Evolutionary conservation across 225 moss, liverwort and hornwort species (phyloP).

Genomic region (Ulota crispa): DNA sequence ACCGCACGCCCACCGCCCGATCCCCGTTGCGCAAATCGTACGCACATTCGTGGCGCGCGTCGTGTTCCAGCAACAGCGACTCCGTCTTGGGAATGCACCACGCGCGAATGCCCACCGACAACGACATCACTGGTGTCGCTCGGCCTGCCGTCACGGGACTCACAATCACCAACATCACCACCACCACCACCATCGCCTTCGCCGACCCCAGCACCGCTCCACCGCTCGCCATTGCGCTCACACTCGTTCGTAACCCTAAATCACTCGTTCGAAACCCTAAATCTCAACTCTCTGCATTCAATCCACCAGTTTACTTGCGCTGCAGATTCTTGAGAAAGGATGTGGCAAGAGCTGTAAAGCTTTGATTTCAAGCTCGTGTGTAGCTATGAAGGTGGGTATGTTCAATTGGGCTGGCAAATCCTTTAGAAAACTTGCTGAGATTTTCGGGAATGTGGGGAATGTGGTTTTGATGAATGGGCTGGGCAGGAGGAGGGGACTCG

Average conservation of each 20-base stretch:
- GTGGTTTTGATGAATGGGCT: not conserved
- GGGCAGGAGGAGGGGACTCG: not conserved
- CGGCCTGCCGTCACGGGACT: constrained; percentile 9
- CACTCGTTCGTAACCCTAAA: not conserved
- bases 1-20: constrained; percentile 75
- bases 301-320: not conserved
- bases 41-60: constrained; percentile 58
- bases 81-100: constrained; percentile 70
- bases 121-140: constrained; percentile 26
- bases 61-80: constrained; percentile 62
- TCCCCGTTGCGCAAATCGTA: constrained; percentile 55
- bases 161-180: not conserved
- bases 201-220: not conserved
- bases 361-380: not conserved
- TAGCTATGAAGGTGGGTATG: not conserved
- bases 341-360: too few relatives aligned
- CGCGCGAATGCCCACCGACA: constrained; percentile 41
- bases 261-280: not conserved
- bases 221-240: constrained; percentile 22
- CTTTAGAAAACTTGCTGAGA: too few relatives aligned
- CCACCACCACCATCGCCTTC: not conserved
- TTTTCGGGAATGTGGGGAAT: not conserved
- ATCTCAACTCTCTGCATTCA: not conserved
- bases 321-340: too few relatives aligned
- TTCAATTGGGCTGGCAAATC: too few relatives aligned